These are phyloP conservation scores for Colletotrichum australisinense DNA, from an alignment of 2,329 filamentous ascomycete genomes.

Conservation along the genomic window DNA sequence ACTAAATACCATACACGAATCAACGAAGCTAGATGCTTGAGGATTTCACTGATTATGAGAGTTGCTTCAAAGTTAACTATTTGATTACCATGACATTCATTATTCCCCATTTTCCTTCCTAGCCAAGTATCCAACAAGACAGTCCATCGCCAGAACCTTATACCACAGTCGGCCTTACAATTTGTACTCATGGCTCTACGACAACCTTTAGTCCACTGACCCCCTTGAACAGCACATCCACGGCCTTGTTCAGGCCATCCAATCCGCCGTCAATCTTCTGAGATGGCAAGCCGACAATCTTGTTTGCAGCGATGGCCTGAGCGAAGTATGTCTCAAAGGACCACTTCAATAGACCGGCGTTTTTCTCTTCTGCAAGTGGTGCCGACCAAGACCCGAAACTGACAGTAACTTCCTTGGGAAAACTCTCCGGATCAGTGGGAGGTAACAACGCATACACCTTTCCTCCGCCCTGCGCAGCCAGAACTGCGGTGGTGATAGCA, in stretches of 20 bases:
- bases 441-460: conserved; percentile 17
- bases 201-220: conserved; percentile 23
- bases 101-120: not conserved
- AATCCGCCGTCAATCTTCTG: conserved; percentile 11
- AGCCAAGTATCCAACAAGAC: no score
- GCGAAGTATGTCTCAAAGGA: conserved; percentile 15
- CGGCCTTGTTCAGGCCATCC: conserved; percentile 3
- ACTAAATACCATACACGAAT: not conserved
- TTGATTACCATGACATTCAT: not conserved
- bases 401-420: conserved; percentile 8
- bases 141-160: no score
- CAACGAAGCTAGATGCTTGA: not conserved
- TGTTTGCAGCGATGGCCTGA: conserved; percentile 2
- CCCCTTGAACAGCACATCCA: conserved; percentile 16
- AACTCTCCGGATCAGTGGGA: not conserved
- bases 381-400: not conserved
- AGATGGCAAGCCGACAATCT: not conserved
- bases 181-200: not conserved
- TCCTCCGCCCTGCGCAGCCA: conserved; percentile 28
- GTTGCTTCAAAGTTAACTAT: not conserved
- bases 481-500: conserved; percentile 36
- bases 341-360: conserved; percentile 12
- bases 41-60: not conserved
- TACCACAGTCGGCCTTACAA: not conserved
- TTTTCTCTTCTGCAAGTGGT: not conserved